A percentile compares a stretch with the other conserved stretches of the same genome.
These are phyloP conservation scores for Sarcomyxa edulis DNA, from an alignment of 768 basidiomycete genomes.

Conservation along the genomic window DNA sequence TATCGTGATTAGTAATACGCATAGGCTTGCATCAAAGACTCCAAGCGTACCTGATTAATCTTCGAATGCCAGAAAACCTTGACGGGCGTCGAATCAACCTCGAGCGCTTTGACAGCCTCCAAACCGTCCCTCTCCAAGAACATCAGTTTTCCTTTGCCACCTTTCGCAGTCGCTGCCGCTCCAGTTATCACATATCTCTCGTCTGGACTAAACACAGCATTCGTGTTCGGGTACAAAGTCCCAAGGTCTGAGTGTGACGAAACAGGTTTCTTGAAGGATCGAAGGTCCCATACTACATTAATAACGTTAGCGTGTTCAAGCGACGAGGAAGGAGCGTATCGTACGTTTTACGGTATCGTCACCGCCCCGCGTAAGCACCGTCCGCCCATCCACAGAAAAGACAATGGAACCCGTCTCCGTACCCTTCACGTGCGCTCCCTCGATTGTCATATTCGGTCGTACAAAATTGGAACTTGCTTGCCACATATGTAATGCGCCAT, in stretches of 20 bases:
- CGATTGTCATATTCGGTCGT: slow-evolving; percentile 79
- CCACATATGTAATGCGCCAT: slow-evolving; percentile 95
- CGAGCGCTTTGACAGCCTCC: slow-evolving; percentile 61
- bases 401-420: slow-evolving; percentile 83
- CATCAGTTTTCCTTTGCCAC: slow-evolving; percentile 64
- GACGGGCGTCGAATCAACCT: slow-evolving; percentile 77
- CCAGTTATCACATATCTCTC: slow-evolving; percentile 88
- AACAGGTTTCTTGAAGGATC: slow-evolving; percentile 87
- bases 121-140: slow-evolving; percentile 70
- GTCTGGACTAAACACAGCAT: slow-evolving; percentile 93
- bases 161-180: slow-evolving; percentile 60
- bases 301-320: not conserved
- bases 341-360: slow-evolving; percentile 94
- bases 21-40: slow-evolving; percentile 11
- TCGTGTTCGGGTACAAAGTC: slow-evolving; percentile 88
- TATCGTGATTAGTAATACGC: slow-evolving; percentile 3
- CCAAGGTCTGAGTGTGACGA: slow-evolving; percentile 56
- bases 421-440: slow-evolving; percentile 82
- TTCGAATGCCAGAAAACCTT: slow-evolving; percentile 93
- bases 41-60: slow-evolving; percentile 83
- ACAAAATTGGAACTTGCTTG: slow-evolving; percentile 89
- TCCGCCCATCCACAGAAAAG: slow-evolving; percentile 85
- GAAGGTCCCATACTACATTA: slow-evolving; percentile 84
- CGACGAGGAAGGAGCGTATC: slow-evolving; percentile 25
- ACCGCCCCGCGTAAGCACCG: slow-evolving; percentile 83